phyloP scores from a whole-genome alignment of 768 basidiomycete species.

The Lepiota subincarnata region DNA sequence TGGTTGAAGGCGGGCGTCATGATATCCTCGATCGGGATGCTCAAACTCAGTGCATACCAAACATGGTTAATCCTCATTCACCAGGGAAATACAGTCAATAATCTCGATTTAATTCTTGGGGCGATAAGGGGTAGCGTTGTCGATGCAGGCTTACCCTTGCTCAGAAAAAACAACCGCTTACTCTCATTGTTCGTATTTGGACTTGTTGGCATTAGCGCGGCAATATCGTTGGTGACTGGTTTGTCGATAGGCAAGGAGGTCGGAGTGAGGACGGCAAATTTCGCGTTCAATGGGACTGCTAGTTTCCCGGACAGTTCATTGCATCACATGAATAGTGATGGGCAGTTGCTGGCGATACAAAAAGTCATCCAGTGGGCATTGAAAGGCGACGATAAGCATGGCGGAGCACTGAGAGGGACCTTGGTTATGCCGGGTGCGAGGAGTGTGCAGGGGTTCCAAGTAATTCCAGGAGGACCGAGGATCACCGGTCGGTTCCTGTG shows the following conservation, averaged over 20 bases:
- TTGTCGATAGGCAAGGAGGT: slow-evolving; percentile 12
- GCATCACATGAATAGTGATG: slow-evolving; percentile 6
- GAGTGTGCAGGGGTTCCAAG: slow-evolving; percentile 4
- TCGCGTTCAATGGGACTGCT: slow-evolving; percentile 5
- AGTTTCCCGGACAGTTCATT: slow-evolving; percentile 11
- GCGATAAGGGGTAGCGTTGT: slow-evolving; percentile 14
- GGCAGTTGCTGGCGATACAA: slow-evolving; percentile 12
- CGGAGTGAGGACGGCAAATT: neutral
- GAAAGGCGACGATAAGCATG: slow-evolving; percentile 10
- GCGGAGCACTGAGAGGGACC: slow-evolving; percentile 9
- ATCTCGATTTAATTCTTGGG: slow-evolving; percentile 15
- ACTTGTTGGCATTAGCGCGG: slow-evolving; percentile 7
- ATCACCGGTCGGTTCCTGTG: slow-evolving; percentile 11
- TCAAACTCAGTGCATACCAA: slow-evolving; percentile 16
- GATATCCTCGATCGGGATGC: slow-evolving; percentile 11
- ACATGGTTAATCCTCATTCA: slow-evolving; percentile 17
- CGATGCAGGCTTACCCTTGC: slow-evolving; percentile 9
- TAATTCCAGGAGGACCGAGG: slow-evolving; percentile 10
- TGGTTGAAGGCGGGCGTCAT: slow-evolving; percentile 15
- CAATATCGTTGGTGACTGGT: slow-evolving; percentile 12
- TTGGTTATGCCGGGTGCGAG: slow-evolving; percentile 14
- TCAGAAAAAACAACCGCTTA: slow-evolving; percentile 10
- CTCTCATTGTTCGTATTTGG: slow-evolving; percentile 12
- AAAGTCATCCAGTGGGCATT: slow-evolving; percentile 16
- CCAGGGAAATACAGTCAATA: slow-evolving; percentile 15